A percentile compares a stretch with the other conserved stretches of the same genome.
These are phyloP conservation scores for Claviceps sorghi DNA, from an alignment of 2,329 filamentous ascomycete genomes.

Conservation along the genomic window DNA sequence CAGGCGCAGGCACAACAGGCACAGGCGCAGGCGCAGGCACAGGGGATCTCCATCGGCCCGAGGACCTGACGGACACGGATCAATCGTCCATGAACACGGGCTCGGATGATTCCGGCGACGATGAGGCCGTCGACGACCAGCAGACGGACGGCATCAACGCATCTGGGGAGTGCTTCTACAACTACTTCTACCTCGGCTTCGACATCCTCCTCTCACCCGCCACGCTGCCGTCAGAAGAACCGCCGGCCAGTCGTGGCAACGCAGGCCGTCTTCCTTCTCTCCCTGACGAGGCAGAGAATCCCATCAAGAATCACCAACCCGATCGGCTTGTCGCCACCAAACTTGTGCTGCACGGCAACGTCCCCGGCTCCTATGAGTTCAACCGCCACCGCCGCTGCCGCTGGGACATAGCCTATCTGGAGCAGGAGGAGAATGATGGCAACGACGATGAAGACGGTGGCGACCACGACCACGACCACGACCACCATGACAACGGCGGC, in stretches of 20 bases:
- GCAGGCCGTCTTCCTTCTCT: constrained; percentile 1
- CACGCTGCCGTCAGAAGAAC: constrained; percentile 46
- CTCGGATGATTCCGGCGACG: constrained; percentile 51
- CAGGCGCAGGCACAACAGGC: constrained; percentile 27
- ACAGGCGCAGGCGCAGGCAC: constrained; percentile 18
- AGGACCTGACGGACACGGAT: constrained; percentile 56
- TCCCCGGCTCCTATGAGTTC: constrained; percentile 92
- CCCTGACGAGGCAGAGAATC: constrained; percentile 12
- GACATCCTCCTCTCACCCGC: constrained; percentile 82
- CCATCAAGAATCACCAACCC: constrained; percentile 28
- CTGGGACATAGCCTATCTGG: constrained; percentile 59
- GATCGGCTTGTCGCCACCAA: constrained; percentile 76
- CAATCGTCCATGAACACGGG: constrained; percentile 59
- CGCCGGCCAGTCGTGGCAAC: constrained; percentile 23
- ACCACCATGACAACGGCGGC: not conserved
- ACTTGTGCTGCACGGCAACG: constrained; percentile 83
- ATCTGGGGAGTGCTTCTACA: constrained; percentile 76
- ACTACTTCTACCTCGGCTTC: constrained; percentile 93
- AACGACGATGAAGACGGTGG: not conserved
- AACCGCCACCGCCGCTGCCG: constrained; percentile 82
- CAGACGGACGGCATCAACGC: constrained; percentile 33
- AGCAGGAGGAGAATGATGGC: not conserved
- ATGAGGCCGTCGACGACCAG: constrained; percentile 43
- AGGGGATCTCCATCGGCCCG: constrained; percentile 29
- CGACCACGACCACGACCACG: not conserved